Evolutionary conservation across 169 alveolate genomes (phyloP), one percentile per base, ranked within the genome.

Genomic region (Plasmodium fragile): DNA sequence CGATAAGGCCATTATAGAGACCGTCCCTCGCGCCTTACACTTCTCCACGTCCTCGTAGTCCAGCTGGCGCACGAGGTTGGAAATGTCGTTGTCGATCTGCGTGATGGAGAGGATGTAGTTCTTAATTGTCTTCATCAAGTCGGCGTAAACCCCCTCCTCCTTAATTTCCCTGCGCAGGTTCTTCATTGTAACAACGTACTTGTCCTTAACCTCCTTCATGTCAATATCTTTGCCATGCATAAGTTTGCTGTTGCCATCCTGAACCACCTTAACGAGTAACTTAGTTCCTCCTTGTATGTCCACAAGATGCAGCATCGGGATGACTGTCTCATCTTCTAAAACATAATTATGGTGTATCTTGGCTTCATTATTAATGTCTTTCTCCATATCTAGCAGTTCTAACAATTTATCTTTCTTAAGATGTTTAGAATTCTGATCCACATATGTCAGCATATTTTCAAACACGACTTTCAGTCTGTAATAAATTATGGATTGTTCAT

Each of bases 41-140:
- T 75, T 72, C 36, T 84, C 93, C 13, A 84, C 65, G 8, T 84
- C 93, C 25, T 72, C 84, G 16, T 84, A 8, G 22, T 75, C 93
- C 16, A 84, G 30, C 43, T 84, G 72, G 22, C 16, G 55, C 75
- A 84, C 84, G 11, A 84, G 10, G 8, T 45, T 18, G 7, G 77
- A 25, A 30, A 84, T 84, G 65, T 84, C 93, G 6, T 43, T 45
- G 43, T 84, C 84, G 8, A 52, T 34, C 4, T 45, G 30, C 13
- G 93, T 84, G 43, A 84, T 30, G 7, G 53, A 7, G 11, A 49
- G 73, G 6, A 84, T n/a, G 39, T 84, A 84, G 7, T 52, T 84
- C 39, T 75, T 84, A 8, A 49, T 6, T 1, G 79, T 34, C 6
- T 49, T 49, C 80, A 84, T 84, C 18, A 84, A 73, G 16, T 73